phyloP scores from a whole-genome alignment of 1,284 basidiomycete genomes.

The Ganoderma multipileum region DNA sequence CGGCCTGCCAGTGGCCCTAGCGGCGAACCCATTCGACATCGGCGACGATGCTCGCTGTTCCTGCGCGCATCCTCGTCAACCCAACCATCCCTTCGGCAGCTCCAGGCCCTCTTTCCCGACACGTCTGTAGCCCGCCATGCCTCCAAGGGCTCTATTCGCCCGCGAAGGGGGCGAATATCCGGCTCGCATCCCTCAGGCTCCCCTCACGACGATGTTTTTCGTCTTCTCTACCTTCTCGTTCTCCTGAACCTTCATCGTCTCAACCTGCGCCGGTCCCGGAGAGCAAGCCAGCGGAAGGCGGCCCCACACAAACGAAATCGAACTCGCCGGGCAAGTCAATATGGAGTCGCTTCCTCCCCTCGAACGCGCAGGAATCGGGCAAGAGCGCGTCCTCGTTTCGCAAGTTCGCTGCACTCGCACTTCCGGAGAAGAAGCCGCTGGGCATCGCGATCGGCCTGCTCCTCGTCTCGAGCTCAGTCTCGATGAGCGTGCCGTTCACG shows the following conservation, averaged over 20 bases:
- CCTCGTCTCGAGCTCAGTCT: slow-evolving; percentile 78
- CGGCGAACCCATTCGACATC: not conserved
- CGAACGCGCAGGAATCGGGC: slow-evolving; percentile 41
- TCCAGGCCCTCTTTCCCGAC: slow-evolving; percentile 21
- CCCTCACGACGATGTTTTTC: slow-evolving; percentile 14
- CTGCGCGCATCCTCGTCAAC: slow-evolving; percentile 21
- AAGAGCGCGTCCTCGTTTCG: slow-evolving; percentile 65
- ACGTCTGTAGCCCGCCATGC: slow-evolving; percentile 27
- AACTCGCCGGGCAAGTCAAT: slow-evolving; percentile 40
- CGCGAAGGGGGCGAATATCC: not conserved
- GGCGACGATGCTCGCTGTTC: slow-evolving; percentile 29
- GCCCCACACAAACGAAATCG: slow-evolving; percentile 29
- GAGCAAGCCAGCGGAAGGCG: slow-evolving; percentile 4
- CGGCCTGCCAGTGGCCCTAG: not conserved
- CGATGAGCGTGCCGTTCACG: slow-evolving; percentile 90
- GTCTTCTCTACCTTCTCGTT: slow-evolving; percentile 8
- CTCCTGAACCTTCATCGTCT: not conserved
- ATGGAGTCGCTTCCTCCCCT: slow-evolving; percentile 47
- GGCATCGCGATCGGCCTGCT: slow-evolving; percentile 73
- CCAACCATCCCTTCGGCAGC: no score
- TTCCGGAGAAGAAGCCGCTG: slow-evolving; percentile 79
- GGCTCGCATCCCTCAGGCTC: not conserved
- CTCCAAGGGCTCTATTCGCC: not conserved
- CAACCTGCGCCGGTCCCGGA: not conserved
- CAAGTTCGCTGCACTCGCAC: slow-evolving; percentile 80